Percentiles rank a stretch among this genome's conserved stretches.
Evolutionary conservation across 2,329 filamentous ascomycete species (phyloP).

Genomic region (Nigrograna mackinnonii): DNA sequence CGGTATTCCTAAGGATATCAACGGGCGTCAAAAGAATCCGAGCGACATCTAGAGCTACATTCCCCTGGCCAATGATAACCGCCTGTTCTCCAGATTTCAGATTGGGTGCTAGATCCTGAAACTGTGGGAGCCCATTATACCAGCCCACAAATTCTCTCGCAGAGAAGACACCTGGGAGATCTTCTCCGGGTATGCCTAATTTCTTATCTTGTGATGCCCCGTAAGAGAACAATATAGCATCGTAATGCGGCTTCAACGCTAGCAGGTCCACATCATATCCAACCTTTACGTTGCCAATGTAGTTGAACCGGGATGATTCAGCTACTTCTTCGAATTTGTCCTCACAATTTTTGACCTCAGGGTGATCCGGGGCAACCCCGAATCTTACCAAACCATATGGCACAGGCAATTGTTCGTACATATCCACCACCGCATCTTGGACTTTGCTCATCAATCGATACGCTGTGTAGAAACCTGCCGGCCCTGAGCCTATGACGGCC

Average conservation of each 20-base stretch:
- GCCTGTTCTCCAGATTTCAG: constrained; percentile 78
- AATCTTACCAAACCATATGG: constrained; percentile 92
- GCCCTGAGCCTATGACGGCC: constrained; percentile 89
- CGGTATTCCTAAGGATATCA: constrained; percentile 75
- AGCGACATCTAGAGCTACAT: constrained; percentile 93
- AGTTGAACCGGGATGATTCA: constrained; percentile 78
- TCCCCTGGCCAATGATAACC: constrained; percentile 90
- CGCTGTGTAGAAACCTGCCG: constrained; percentile 93
- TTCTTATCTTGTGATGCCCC: constrained; percentile 83
- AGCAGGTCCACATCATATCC: constrained; percentile 71
- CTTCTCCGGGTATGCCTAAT: constrained; percentile 80
- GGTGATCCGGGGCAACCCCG: constrained; percentile 97
- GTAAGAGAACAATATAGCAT: constrained; percentile 91
- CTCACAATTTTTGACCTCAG: constrained; percentile 98
- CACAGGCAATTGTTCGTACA: constrained; percentile 94
- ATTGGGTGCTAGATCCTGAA: constrained; percentile 71
- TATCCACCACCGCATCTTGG: constrained; percentile 75
- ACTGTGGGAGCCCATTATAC: constrained; percentile 95
- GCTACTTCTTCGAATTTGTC: constrained; percentile 92
- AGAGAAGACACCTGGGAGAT: constrained; percentile 77
- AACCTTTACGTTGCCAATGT: constrained; percentile 85
- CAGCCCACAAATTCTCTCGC: constrained; percentile 94
- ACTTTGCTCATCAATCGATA: constrained; percentile 81
- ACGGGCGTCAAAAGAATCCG: constrained; percentile 81
- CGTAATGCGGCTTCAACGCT: constrained; percentile 78